Evolutionary conservation across 768 basidiomycete species (phyloP), one percentile per base, ranked within the genome.

Genomic region (Hypsizygus marmoreus): DNA sequence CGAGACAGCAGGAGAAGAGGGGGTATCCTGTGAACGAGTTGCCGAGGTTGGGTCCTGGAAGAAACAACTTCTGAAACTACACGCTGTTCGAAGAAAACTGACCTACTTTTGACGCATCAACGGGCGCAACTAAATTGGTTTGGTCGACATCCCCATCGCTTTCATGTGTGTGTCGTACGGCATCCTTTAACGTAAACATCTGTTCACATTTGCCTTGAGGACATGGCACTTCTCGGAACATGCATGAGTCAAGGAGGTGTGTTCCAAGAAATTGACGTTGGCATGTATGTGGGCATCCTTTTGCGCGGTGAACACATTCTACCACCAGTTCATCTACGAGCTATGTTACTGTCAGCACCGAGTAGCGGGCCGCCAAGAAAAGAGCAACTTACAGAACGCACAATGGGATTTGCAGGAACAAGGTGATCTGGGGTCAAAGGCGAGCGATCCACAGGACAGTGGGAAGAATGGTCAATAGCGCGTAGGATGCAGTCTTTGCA

Each of bases 371-470:
- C 40, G 22, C 16, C 17, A 6, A 41, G 26, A 22, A 13, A 25
- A 45, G 35, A 12, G 25, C 38, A 5, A 71, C 86, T 56, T 51
- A 88, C 88, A 49, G 87, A 82, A 50, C 88, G 80, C 32, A 93
- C 74, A 24, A 93, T 84, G 11, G 86, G 81, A 62, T 82, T 79
- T n/a, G 88, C 85, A 13, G 83, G 80, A 1, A 58, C 57, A 43
- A 93, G 67, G 51, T 88, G 82, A n/a, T 67, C 68, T n/a, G 67
- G 44, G 1, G 69, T 65, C 24, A 95, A 71, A 0, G 81, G 73
- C 11, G 80, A 84, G 16, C 93, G 81, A 66, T 95, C 92, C 23
- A 95, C 81, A 9, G 93, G 93, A 62, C 93, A 95, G 50, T 84
- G 82, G 0, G 76, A 70, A 6, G 83, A 80, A 48, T 87, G 79